phyloP scores from a whole-genome alignment of 1,284 basidiomycete species.

The Athelia psychrophila region DNA sequence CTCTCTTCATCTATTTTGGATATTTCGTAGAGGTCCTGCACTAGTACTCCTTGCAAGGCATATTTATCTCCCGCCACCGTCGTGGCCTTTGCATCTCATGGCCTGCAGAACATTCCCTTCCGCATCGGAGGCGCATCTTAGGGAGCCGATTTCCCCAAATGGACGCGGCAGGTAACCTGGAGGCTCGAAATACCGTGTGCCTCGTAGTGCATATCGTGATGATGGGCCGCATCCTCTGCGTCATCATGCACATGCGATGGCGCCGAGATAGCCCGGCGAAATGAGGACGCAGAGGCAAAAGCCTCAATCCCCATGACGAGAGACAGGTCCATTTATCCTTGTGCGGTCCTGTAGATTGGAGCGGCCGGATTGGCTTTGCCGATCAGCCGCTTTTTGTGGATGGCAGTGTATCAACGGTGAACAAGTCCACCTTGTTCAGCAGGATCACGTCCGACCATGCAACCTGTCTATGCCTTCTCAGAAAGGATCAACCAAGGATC shows the following conservation, averaged over 20 bases:
- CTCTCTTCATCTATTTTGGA: slow-evolving; percentile 33
- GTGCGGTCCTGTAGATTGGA: slow-evolving; percentile 67
- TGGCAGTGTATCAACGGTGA: slow-evolving; percentile 35
- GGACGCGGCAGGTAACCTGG: slow-evolving; percentile 61
- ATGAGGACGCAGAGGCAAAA: slow-evolving; percentile 45
- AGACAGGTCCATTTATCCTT: slow-evolving; percentile 67
- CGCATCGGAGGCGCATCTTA: slow-evolving; percentile 14
- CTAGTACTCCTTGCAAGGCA: slow-evolving; percentile 84
- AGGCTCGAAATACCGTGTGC: slow-evolving; percentile 72
- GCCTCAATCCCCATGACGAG: slow-evolving; percentile 79
- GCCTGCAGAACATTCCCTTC: slow-evolving; percentile 43
- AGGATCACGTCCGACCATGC: slow-evolving; percentile 88
- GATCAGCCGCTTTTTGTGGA: slow-evolving; percentile 63
- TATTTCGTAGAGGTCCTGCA: slow-evolving; percentile 84
- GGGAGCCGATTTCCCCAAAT: slow-evolving; percentile 52
- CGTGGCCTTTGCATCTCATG: slow-evolving; percentile 81
- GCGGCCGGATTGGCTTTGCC: slow-evolving; percentile 77
- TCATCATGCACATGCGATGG: slow-evolving; percentile 18
- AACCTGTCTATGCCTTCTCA: slow-evolving; percentile 65
- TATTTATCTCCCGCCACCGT: slow-evolving; percentile 52
- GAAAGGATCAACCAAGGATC: background rate
- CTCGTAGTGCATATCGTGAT: slow-evolving; percentile 52
- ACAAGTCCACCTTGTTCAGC: slow-evolving; percentile 85
- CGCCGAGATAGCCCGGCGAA: slow-evolving; percentile 7
- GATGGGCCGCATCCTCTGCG: slow-evolving; percentile 21